Evolutionary conservation across 331 rosid genomes (phyloP), one percentile per base, ranked within the genome.

Genomic region (Cydonia oblonga): DNA sequence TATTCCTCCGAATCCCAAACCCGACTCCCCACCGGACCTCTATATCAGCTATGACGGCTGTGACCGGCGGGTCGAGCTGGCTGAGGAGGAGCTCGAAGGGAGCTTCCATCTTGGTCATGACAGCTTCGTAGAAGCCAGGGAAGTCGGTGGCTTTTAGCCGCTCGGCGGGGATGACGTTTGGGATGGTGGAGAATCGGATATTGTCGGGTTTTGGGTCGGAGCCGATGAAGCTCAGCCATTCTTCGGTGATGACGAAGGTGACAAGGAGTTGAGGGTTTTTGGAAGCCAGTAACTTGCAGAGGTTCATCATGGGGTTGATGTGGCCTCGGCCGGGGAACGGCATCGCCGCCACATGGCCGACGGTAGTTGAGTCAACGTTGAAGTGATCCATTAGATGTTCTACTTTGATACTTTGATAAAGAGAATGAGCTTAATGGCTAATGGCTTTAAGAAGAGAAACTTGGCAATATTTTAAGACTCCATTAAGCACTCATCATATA

Each of bases 281-380:
- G 0, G 79, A 73, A 9, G 82, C 26, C 6, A 89, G 83, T 28
- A 79, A 24, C 23, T 76, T 87, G 86, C 85, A 83, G 76, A 85
- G 77, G 75, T 87, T 83, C 81, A 87, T 87, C 79, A 82, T 87
- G 23, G 91, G 88, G 69, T 87, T 84, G 65, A 82, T 73, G 59
- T 84, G 91, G 76, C 91, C 91, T 64, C 83, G 78, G 32, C 88
- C 85, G 0, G 88, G 90, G 16, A 51, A 84, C 0, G 89, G 86
- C 84, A 87, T 60, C 20, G 80, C 91, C 69, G 73, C 84, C 42
- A 84, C 74, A 69, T 84, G 85, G 80, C 44, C 29, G 10, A 13
- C 9, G 26, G 35, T 52, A 7, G 65, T 68, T 18, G 68, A 24
- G 22, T 64, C 62, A 40, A 25, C 49, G 40, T 38, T 71, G 68